Base-by-base conservation (phyloP, 2,329 filamentous ascomycete species). In the Aureobasidium sp. region DNA sequence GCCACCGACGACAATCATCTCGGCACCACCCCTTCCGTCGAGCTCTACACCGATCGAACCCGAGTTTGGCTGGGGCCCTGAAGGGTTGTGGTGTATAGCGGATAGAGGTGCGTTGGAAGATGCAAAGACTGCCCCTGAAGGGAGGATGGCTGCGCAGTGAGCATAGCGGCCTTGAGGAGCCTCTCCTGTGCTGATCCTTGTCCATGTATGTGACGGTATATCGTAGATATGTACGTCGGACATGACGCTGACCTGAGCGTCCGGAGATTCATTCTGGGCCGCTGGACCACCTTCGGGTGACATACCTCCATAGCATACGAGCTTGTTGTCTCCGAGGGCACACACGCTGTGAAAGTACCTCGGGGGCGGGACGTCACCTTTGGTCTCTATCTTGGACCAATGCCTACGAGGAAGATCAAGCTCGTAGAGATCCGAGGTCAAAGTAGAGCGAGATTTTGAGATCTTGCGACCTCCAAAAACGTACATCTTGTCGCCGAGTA, bases 271-370 rank as follows among this genome's bases (percentile, higher is more conserved):
- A 2, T 67, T 65, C 47, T 69, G 68, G 10, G 61, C 65, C 69
- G 96, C 92, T 38, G 90, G 85, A 67, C 91, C 88, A 59, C 84
- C 78, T 64, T 92, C 88, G 0, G 93, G 92, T 10, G 93, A 96
- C 94, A 99, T 99, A 67, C 94, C 94, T 61, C 94, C 94, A 73
- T 97, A 99, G 74, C 93, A 97, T 3, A 99, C 93, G 72, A 99
- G 81, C 74, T 97, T 99, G 2, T 90, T 93, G 71, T 97, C 94
- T 23, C 94, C 94, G 2, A 99, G 77, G 1, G 90, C 83, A 72
- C 94, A 99, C 73, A 97, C 89, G 65, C 91, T 97, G 77, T 99
- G 94, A 66, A 99, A 99, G 72, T 99, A 99, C 63, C 94, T 84
- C 9, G 94, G 90, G 1, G 91, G 88, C 1, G 94, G 94, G 38